A percentile compares a stretch with the other conserved stretches of the same genome.
phyloP scores from a whole-genome alignment of 1,284 basidiomycete genomes.

The Heterobasidion occidentale region DNA sequence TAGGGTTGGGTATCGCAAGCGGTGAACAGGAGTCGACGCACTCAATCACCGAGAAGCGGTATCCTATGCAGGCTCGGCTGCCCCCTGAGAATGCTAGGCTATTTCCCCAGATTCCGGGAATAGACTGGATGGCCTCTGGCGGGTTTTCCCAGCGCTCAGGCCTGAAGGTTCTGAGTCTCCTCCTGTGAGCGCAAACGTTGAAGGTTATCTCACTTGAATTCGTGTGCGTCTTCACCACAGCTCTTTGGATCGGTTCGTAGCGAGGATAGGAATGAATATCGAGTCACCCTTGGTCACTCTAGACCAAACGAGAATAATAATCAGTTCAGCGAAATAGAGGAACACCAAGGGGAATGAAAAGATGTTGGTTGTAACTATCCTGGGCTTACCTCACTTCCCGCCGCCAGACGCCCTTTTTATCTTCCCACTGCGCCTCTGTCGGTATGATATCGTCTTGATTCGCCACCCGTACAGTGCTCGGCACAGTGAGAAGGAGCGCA shows the following conservation, averaged over 20 bases:
- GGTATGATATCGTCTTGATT: conserved; percentile 56
- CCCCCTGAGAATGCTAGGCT: conserved; percentile 23
- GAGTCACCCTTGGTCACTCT: conserved; percentile 10
- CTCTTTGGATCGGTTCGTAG: conserved; percentile 14
- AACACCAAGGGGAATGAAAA: neutral
- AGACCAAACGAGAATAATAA: neutral
- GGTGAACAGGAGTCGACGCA: conserved; percentile 9
- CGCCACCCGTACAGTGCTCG: conserved; percentile 41
- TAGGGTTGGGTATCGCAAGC: neutral
- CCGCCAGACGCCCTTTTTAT: conserved; percentile 12
- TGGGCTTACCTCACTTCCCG: conserved; percentile 14
- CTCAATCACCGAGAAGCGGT: conserved; percentile 36
- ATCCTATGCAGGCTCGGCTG: conserved; percentile 27
- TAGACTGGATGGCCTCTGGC: conserved; percentile 11
- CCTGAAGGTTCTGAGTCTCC: conserved; percentile 4
- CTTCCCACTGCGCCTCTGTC: conserved; percentile 22
- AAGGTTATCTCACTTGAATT: conserved; percentile 12
- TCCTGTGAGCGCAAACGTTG: neutral
- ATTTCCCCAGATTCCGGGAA: conserved; percentile 25
- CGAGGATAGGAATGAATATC: conserved; percentile 6
- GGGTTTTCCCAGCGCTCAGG: conserved; percentile 23
- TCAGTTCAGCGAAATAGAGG: neutral
- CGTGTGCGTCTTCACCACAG: conserved; percentile 21
- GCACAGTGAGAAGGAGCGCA: conserved; percentile 59
- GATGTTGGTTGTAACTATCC: neutral